Evolutionary conservation across 805 yeast species (phyloP).

Genomic region (Limtongia smithiae): DNA sequence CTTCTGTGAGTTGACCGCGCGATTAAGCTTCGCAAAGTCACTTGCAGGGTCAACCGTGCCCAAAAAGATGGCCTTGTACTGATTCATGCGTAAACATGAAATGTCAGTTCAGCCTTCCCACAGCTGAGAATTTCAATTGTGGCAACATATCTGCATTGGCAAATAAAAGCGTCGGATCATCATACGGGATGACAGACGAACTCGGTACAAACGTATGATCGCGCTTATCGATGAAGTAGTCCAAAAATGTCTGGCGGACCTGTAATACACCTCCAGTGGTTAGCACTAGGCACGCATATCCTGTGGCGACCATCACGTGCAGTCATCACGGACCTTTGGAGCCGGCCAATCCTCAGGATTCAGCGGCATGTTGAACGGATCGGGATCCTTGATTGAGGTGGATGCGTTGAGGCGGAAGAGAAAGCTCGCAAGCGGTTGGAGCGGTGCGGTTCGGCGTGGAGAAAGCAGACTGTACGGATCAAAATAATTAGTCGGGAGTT

Average conservation of each 20-base stretch:
- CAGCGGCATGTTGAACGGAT: too few species aligned
- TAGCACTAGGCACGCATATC: too few species aligned
- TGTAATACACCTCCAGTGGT: too few species aligned
- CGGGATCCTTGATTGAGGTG: too few species aligned
- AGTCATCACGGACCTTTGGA: conserved; percentile 9
- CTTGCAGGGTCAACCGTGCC: conserved; percentile 97
- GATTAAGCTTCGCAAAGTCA: conserved; percentile 74
- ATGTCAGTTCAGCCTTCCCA: conserved; percentile 4
- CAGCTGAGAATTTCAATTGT: too few species aligned
- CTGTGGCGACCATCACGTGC: not conserved
- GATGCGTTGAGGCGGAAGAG: not conserved
- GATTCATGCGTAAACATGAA: conserved; percentile 63
- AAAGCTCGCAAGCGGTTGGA: conserved; percentile 4
- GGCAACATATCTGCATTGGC: conserved; percentile 80
- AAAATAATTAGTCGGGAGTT: too few species aligned
- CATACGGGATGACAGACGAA: conserved; percentile 94
- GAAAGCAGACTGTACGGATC: too few species aligned
- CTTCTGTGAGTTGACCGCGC: conserved; percentile 94
- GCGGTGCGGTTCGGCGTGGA: too few species aligned
- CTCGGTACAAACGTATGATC: conserved; percentile 84
- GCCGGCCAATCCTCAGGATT: conserved; percentile 26
- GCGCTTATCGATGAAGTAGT: conserved; percentile 61
- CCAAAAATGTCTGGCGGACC: conserved; percentile 82
- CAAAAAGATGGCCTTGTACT: conserved; percentile 93
- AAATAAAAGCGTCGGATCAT: conserved; percentile 93